These are phyloP conservation scores for Lichenothelia convexa DNA, from an alignment of 495 filamentous ascomycete genomes.

Conservation along the genomic window DNA sequence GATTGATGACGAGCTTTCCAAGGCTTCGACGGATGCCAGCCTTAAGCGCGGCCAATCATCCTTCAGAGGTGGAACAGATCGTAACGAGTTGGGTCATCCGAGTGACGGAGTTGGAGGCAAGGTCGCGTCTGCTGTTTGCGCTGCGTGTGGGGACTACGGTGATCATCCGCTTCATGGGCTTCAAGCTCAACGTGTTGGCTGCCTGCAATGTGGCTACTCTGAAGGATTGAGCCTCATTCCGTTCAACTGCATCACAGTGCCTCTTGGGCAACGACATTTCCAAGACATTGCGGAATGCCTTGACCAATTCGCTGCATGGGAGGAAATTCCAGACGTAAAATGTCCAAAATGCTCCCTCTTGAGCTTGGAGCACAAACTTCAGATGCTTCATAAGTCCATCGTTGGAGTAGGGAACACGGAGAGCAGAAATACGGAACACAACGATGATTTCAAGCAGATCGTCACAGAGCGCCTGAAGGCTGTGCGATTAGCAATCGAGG, in stretches of 20 bases:
- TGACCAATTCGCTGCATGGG: constrained; percentile 67
- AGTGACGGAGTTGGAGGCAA: neutral
- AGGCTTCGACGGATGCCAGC: constrained; percentile 13
- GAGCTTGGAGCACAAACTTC: constrained; percentile 29
- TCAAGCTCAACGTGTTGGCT: constrained; percentile 76
- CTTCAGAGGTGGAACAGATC: constrained; percentile 4
- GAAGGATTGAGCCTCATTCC: constrained; percentile 75
- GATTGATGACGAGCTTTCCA: constrained; percentile 57
- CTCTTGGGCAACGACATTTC: constrained; percentile 31
- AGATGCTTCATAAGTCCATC: constrained; percentile 21
- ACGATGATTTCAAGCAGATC: constrained; percentile 7
- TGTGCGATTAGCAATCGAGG: constrained; percentile 50
- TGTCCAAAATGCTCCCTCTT: constrained; percentile 82
- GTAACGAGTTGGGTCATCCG: constrained; percentile 24
- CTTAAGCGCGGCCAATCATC: neutral
- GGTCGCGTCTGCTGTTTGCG: constrained; percentile 6
- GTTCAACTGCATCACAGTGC: constrained; percentile 86
- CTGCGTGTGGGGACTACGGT: constrained; percentile 10
- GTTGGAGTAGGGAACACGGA: no score
- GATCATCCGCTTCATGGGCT: constrained; percentile 69
- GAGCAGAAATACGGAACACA: no score
- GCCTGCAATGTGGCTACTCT: constrained; percentile 66
- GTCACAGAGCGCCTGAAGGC: constrained; percentile 33
- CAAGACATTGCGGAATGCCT: constrained; percentile 61
- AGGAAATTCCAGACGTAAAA: constrained; percentile 71